These are phyloP conservation scores for Lodderomyces margitis DNA, from an alignment of 1,139 yeast species.

Conservation along the genomic window DNA sequence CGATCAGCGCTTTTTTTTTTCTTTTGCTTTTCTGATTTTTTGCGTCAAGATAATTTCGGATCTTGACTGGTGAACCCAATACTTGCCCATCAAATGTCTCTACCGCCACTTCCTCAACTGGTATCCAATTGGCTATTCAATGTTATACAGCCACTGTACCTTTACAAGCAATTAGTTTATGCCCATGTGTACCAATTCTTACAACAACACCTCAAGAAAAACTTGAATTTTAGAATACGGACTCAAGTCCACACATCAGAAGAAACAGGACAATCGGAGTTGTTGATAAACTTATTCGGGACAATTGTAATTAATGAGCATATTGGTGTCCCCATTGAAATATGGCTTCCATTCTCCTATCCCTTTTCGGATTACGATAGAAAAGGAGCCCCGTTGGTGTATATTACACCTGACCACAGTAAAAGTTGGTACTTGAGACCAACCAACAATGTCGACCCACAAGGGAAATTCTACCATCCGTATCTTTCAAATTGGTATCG, in stretches of 20 bases:
- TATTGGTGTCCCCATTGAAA: conserved; percentile 55
- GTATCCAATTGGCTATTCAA: conserved; percentile 44
- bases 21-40: conserved; percentile 3
- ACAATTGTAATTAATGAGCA: conserved; percentile 35
- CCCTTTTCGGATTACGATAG: conserved; percentile 40
- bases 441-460: conserved; percentile 69
- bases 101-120: conserved; percentile 29
- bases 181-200: conserved; percentile 61
- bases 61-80: neutral
- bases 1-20: conserved; percentile 7
- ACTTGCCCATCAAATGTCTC: neutral
- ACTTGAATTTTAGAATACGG: conserved; percentile 52
- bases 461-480: conserved; percentile 74
- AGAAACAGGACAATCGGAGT: conserved; percentile 53
- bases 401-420: conserved; percentile 49
- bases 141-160: conserved; percentile 51
- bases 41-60: neutral
- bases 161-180: conserved; percentile 51
- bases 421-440: conserved; percentile 47
- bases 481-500: conserved; percentile 58
- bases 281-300: conserved; percentile 68
- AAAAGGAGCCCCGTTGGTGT: conserved; percentile 59
- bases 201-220: conserved; percentile 39
- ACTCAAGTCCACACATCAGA: conserved; percentile 66
- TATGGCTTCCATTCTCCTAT: conserved; percentile 77